A percentile compares a stretch with the other conserved stretches of the same genome.
Conservation (phyloP, 495 filamentous ascomycete genomes). For the Darksidea phi region DNA sequence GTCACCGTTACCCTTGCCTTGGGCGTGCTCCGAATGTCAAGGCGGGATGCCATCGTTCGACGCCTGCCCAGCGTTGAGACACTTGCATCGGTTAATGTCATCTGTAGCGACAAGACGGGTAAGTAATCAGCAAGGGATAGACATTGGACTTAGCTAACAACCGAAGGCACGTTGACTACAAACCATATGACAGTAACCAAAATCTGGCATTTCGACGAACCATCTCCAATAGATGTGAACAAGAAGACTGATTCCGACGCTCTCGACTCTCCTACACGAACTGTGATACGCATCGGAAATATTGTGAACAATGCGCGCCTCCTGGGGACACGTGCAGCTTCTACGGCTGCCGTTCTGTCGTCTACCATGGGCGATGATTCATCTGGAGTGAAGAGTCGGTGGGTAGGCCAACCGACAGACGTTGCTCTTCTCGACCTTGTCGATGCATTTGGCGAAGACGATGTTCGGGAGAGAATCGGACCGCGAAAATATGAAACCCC, state of each 20-base stretch:
- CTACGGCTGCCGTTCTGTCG: conserved; percentile 72
- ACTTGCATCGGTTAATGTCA: conserved; percentile 94
- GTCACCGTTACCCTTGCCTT: conserved; percentile 95
- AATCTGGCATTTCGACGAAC: conserved; percentile 85
- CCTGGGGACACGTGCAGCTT: conserved; percentile 59
- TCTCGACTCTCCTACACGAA: conserved; percentile 68
- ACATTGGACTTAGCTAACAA: conserved; percentile 12
- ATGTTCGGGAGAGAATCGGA: conserved; percentile 81
- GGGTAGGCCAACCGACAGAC: conserved; percentile 96
- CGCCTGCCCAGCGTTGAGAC: conserved; percentile 96
- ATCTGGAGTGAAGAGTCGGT: conserved; percentile 70
- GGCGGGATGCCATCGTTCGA: conserved; percentile 87
- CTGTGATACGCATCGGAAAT: conserved; percentile 85
- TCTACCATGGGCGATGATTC: conserved; percentile 67
- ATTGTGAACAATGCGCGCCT: conserved; percentile 93
- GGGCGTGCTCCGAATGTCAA: conserved; percentile 93
- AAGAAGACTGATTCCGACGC: conserved; percentile 63
- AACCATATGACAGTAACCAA: conserved; percentile 99
- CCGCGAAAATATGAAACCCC: conserved; percentile 78
- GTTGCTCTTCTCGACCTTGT: conserved; percentile 91
- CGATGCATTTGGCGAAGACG: conserved; percentile 84
- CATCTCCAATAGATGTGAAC: conserved; percentile 69
- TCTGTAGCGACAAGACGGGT: conserved; percentile 97
- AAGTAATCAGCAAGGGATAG: conserved; percentile 12
- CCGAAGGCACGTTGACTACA: conserved; percentile 80